phyloP scores from a whole-genome alignment of 179 eudicot genomes.

The Beta macrorhiza region DNA sequence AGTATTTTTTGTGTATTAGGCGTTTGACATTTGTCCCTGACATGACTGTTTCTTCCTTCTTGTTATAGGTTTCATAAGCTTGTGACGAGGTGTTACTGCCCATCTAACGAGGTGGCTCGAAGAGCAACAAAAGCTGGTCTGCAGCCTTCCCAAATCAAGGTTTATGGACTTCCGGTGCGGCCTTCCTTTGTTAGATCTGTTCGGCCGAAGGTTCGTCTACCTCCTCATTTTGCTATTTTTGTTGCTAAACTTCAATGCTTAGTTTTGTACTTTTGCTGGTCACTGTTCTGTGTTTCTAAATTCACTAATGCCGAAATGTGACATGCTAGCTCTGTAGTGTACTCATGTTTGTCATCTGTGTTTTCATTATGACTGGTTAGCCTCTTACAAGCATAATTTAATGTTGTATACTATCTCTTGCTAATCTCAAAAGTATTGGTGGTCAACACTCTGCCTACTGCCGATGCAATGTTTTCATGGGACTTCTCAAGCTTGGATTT shows the following conservation, averaged over 20 bases:
- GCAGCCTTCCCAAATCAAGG: conserved; percentile 79
- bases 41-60: background rate
- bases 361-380: background rate
- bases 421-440: background rate
- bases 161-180: conserved; percentile 94
- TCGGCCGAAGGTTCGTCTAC: conserved; percentile 62
- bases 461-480: too few species aligned
- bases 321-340: background rate
- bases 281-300: background rate
- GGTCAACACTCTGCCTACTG: conserved; percentile 1
- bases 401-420: background rate
- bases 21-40: conserved; percentile 2
- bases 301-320: background rate
- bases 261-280: background rate
- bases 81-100: conserved; percentile 96
- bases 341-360: background rate
- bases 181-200: conserved; percentile 93
- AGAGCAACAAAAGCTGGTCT: conserved; percentile 87
- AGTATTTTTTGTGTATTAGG: background rate
- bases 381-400: background rate
- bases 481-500: background rate
- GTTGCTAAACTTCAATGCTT: background rate
- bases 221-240: conserved; percentile 11
- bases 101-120: conserved; percentile 85
- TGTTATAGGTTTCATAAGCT: conserved; percentile 89